A percentile compares a stretch with the other conserved stretches of the same genome.
phyloP scores from a whole-genome alignment of 345 rosid genomes.

The Citrus australasica region DNA sequence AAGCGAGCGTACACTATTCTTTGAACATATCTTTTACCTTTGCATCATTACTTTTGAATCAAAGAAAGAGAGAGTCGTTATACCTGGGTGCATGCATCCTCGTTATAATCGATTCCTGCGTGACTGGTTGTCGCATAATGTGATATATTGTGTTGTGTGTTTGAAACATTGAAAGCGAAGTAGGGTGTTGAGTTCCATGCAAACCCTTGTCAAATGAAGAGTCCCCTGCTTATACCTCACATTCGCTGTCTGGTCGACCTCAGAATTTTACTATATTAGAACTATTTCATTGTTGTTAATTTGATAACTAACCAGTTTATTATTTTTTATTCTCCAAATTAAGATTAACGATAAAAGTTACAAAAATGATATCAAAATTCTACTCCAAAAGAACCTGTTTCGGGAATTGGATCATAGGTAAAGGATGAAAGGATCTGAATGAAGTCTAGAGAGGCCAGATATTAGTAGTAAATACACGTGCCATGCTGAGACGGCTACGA shows the following conservation, averaged over 20 bases:
- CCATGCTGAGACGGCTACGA: no score
- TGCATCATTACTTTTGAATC: neutral
- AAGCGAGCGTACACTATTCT: no score
- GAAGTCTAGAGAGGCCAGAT: no score
- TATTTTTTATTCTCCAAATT: no score
- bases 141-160: neutral
- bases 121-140: neutral
- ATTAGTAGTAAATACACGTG: no score
- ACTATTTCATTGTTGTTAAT: neutral
- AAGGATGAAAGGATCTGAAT: no score
- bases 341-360: no score
- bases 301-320: neutral
- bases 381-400: no score
- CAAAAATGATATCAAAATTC: neutral
- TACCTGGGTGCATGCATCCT: neutral
- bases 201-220: conserved; percentile 28
- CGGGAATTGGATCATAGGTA: no score
- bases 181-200: conserved; percentile 32
- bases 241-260: conserved; percentile 37
- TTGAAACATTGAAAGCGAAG: neutral
- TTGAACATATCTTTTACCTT: no score
- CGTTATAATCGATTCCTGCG: neutral
- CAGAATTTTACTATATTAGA: neutral
- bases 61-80: neutral
- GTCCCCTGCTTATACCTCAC: conserved; percentile 32